Base-by-base conservation (phyloP, 164 flowering plant species). In the Liquidambar formosana region DNA sequence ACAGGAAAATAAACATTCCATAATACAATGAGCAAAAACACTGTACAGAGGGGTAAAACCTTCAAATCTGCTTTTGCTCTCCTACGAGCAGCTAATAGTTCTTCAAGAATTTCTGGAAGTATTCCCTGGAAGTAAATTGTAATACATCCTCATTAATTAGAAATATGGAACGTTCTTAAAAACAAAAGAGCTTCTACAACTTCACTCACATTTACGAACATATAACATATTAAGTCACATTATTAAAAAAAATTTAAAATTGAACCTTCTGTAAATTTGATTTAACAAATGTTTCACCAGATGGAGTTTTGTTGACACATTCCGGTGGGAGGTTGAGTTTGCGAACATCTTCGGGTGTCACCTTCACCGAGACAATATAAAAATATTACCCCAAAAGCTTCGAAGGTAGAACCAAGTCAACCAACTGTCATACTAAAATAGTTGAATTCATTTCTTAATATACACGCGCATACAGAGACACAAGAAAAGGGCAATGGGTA, bases 101-200 rank as follows among this genome's bases (percentile, higher is more conserved):
- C 99, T 77, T 93, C 97, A 71, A 93, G 94, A 79, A 93, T 93
- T 84, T 93, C 98, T 25, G 99, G 97, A 79, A 96, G 97, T 68
- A 96, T 96, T 13, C 99, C 99, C 99, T 93, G 87, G 74, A 78
- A 68, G 23, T 16, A 28, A 45, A 68, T 61, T 52, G 26, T 18
- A 21, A 38, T 53, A 62, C 21, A 63, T 51, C 21, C 16, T 28
- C 10, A 70, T 10, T 47, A 45, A 22, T 66, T 5, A 33, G 41
- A 0, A 64, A 46, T 25, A 13, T 49, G 19, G 0, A 49, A 14
- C 53, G 13, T 22, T 23, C n/a, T 3, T 16, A 8, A 68, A 25
- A 25, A 68, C 16, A 16, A n/a, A 45, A 54, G 19, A 62, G 67
- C 26, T 28, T 3, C 44, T 59, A 71, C 51, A 26, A 10, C 5